Base-by-base conservation (phyloP, 176 grass and related monocot genomes). In the Triticum turgidum region DNA sequence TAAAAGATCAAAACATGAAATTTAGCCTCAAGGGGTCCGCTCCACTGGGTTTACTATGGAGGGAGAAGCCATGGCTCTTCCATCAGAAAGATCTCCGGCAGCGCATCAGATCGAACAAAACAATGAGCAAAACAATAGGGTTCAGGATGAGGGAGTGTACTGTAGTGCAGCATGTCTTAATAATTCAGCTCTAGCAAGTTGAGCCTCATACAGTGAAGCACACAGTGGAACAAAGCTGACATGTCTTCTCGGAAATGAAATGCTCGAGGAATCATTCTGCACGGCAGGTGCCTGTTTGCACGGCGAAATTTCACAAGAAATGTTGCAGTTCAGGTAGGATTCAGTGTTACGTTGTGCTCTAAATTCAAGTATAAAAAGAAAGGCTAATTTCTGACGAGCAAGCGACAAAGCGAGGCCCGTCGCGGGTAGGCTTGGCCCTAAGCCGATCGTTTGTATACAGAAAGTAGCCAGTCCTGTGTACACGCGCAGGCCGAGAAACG, bases 41-140 rank as follows among this genome's bases (percentile, higher is more conserved):
- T 44, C 42, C 89, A 67, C 76, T 34, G 25, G 44, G 32, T 83
- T 86, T 87, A 44, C 45, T 59, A 58, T 38, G 27, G 30, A 77
- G 70, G 75, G 80, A 67, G 75, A 90, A 47, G 85, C 81, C 69
- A 84, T 76, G 47, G 6, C 59, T 58, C 25, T 37, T 32, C 58
- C 58, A 24, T 87, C 89, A 68, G 45, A 61, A 47, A 65, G 61
- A 84, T 87, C 27, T 35, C 34, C 20, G 44, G 66, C 75, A 74
- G 73, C 80, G 44, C 75, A 74, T 58, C 80, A 29, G 81, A 84
- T 84, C 68, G 37, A 52, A 3, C 44, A 17, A n/a, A 32, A 39
- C 11, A 22, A 8, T 21, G 37, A 52, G 1, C 44, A 17, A n/a
- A 32, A 39, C 11, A 22, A 8, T 21, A 49, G 38, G 76, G 35